Evolutionary conservation across 441 rosid species (phyloP).

Genomic region (Bruguiera hainesii): DNA sequence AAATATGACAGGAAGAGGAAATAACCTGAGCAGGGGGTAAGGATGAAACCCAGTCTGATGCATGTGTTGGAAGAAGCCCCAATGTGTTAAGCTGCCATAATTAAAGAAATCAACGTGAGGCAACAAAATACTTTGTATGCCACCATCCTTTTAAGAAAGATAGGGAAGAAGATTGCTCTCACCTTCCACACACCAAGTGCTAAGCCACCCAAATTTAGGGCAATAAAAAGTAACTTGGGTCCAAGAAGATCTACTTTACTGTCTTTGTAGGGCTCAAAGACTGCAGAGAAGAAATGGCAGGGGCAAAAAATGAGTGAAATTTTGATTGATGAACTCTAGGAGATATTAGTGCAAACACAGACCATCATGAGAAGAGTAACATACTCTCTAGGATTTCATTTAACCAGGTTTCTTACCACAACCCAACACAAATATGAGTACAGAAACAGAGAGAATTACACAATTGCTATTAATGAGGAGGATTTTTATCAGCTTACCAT

Average conservation of each 20-base stretch:
- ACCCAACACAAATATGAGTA: background rate
- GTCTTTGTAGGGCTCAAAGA: slow-evolving; percentile 98
- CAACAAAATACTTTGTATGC: background rate
- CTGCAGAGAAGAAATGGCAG: slow-evolving; percentile 34
- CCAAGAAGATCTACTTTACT: slow-evolving; percentile 80
- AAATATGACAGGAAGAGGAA: slow-evolving; percentile 7
- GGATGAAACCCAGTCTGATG: slow-evolving; percentile 99
- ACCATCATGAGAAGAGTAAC: background rate
- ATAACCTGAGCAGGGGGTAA: slow-evolving; percentile 91
- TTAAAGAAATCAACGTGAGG: slow-evolving; percentile 19
- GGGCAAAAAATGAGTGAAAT: slow-evolving; percentile 4
- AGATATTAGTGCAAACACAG: background rate
- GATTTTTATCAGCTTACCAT: slow-evolving; percentile 50
- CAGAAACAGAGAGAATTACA: background rate
- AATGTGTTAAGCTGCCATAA: slow-evolving; percentile 79
- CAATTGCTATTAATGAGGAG: background rate
- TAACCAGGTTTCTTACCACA: too few relatives aligned
- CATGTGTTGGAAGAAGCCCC: slow-evolving; percentile 98
- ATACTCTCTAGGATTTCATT: background rate
- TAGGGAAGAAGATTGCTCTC: slow-evolving; percentile 18
- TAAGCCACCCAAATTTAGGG: slow-evolving; percentile 91
- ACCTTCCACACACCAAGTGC: slow-evolving; percentile 99
- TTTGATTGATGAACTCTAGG: background rate
- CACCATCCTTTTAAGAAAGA: background rate
- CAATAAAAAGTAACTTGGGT: slow-evolving; percentile 86